A percentile compares a stretch with the other conserved stretches of the same genome.
Conservation (phyloP, 2,329 filamentous ascomycete genomes). For the Byssoonygena ceratinophila region DNA sequence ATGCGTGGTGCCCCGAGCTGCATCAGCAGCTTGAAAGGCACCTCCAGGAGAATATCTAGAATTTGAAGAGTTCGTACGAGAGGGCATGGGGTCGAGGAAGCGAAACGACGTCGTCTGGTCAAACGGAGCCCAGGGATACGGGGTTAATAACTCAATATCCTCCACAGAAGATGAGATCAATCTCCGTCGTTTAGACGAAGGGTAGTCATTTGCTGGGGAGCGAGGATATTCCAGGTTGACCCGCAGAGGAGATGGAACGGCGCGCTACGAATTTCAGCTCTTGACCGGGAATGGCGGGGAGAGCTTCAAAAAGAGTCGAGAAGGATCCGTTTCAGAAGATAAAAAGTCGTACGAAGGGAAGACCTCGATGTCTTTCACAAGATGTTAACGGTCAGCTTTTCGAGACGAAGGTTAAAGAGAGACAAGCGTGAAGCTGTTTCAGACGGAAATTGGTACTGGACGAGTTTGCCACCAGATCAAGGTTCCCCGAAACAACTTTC, state of each 20-base stretch:
- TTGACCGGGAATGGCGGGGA: not conserved
- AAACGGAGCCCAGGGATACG: not conserved
- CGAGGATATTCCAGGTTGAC: slow-evolving; percentile 7
- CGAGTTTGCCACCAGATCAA: slow-evolving; percentile 1
- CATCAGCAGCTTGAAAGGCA: not conserved
- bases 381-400: too few relatives aligned
- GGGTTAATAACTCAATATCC: slow-evolving; percentile 12
- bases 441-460: not conserved
- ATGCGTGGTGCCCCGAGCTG: not conserved
- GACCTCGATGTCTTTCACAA: not conserved
- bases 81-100: slow-evolving; percentile 3
- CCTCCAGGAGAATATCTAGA: not conserved
- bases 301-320: not conserved
- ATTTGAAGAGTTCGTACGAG: not conserved
- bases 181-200: slow-evolving; percentile 27
- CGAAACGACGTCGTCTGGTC: not conserved
- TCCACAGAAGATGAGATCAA: slow-evolving; percentile 23
- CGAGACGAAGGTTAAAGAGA: too few relatives aligned
- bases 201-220: slow-evolving; percentile 25
- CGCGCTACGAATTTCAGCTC: not conserved
- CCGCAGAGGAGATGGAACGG: not conserved
- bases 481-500: not conserved
- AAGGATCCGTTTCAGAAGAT: not conserved
- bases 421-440: slow-evolving; percentile 2
- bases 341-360: not conserved